These are phyloP conservation scores for Trypethelium eluteriae DNA, from an alignment of 495 filamentous ascomycete genomes.

Conservation along the genomic window DNA sequence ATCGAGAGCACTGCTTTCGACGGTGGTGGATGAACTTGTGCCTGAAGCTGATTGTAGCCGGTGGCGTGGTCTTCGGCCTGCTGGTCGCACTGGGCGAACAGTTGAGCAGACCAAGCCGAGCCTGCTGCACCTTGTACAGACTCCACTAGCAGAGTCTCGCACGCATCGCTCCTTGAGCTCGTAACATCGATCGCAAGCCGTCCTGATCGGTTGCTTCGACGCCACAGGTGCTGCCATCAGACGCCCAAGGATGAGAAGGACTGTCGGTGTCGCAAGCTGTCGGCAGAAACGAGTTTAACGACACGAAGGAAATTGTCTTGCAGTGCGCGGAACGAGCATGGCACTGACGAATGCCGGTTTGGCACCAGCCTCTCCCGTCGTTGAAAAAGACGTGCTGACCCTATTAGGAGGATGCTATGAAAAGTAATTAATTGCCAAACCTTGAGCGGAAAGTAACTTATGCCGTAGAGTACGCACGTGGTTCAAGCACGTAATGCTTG, in stretches of 20 bases:
- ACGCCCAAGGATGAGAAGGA: conserved; percentile 7
- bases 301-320: background rate
- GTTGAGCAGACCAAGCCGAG: conserved; percentile 20
- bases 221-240: conserved; percentile 6
- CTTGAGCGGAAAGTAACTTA: no score
- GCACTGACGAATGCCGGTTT: conserved; percentile 1
- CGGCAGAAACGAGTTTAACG: conserved; percentile 6
- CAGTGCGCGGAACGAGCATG: conserved; percentile 2
- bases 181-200: conserved; percentile 28
- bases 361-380: background rate
- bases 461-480: no score
- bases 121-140: conserved; percentile 25
- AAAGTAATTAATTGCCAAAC: no score
- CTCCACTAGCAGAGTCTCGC: conserved; percentile 10
- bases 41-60: conserved; percentile 9
- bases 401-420: background rate
- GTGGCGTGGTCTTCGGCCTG: conserved; percentile 19
- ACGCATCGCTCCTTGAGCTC: conserved; percentile 27
- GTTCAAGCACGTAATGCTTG: no score
- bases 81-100: conserved; percentile 17
- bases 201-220: conserved; percentile 3
- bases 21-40: conserved; percentile 9
- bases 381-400: background rate
- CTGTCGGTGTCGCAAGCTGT: conserved; percentile 9
- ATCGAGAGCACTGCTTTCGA: conserved; percentile 11